Base-by-base conservation (phyloP, 345 rosid genomes). In the Triadica sebifera region DNA sequence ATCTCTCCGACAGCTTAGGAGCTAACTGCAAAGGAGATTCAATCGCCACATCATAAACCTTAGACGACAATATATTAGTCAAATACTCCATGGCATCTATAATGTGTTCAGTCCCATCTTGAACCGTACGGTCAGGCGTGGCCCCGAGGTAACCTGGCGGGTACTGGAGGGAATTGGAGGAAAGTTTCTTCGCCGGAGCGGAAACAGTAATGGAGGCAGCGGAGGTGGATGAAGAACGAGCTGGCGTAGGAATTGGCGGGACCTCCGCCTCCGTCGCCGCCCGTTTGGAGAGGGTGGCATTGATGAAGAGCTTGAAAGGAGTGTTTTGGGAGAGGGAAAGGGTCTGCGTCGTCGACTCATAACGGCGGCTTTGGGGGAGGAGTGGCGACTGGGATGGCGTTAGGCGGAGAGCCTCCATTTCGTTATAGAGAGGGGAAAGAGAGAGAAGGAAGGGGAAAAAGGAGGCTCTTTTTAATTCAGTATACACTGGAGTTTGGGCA, bases 81-180 rank as follows among this genome's bases (percentile, higher is more conserved):
- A 93, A 81, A 77, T 91, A 87, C 57, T 78, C 88, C 98, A 90
- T 91, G 43, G 95, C 93, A 24, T 80, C 77, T 67, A 71, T 71
- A 56, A 70, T 79, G 43, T 80, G 84, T 34, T 79, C 82, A 49
- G 70, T 78, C 6, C 62, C 77, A 43, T 80, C 75, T 12, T 38
- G 73, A n/a, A 6, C 78, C n/a, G 72, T 38, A 6, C 85, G 87
- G 16, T 84, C 87, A 16, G 98, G 97, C 8, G 86, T 92, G 0
- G 96, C 97, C 10, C 98, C 97, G 59, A 93, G 89, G 65, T 84
- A 87, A 47, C 98, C 98, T 12, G 95, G 75, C 1, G 91, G 93
- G 74, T 91, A 93, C 78, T 87, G 91, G 19, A 93, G 86, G 22
- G 93, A 90, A 51, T 74, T 78, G 16, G 96, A 61, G 8, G 96